phyloP scores from a whole-genome alignment of 2,329 filamentous ascomycete genomes.

The Ceratocystis cubensis region DNA sequence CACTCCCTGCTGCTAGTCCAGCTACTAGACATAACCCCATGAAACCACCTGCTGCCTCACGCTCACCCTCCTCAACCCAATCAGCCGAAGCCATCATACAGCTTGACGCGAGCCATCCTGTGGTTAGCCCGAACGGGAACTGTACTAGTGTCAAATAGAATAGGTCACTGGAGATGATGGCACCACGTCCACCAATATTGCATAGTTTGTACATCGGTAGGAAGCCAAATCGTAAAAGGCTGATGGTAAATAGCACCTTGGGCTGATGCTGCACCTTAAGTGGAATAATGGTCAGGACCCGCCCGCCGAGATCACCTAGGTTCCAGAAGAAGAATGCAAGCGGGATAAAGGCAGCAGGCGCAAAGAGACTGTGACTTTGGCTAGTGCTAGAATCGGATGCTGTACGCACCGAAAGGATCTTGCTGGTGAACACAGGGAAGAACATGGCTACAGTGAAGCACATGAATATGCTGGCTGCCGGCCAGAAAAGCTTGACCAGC shows the following conservation, averaged over 20 bases:
- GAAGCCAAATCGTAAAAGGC: constrained; percentile 54
- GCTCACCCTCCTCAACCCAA: constrained; percentile 70
- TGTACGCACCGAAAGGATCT: constrained; percentile 38
- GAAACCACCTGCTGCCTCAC: constrained; percentile 81
- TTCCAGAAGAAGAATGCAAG: constrained; percentile 92
- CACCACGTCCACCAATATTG: constrained; percentile 69
- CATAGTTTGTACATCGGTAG: constrained; percentile 81
- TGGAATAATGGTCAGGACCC: constrained; percentile 51
- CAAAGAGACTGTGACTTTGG: constrained; percentile 46
- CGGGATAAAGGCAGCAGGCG: constrained; percentile 71
- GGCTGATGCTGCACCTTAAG: constrained; percentile 50
- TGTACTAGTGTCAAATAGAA: constrained; percentile 84
- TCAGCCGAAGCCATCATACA: constrained; percentile 85
- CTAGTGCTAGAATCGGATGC: background rate
- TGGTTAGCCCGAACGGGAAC: constrained; percentile 68
- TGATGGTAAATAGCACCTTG: constrained; percentile 51
- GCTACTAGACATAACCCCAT: constrained; percentile 86
- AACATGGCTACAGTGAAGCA: constrained; percentile 84
- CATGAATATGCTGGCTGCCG: constrained; percentile 62
- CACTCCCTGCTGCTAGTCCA: constrained; percentile 71
- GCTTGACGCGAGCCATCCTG: constrained; percentile 73
- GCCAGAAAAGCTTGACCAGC: constrained; percentile 65
- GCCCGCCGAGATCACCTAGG: constrained; percentile 66
- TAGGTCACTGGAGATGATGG: constrained; percentile 61
- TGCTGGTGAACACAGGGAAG: constrained; percentile 80